phyloP scores from a whole-genome alignment of 495 filamentous ascomycete genomes.

The Paragyromitra xinjiangensis region DNA sequence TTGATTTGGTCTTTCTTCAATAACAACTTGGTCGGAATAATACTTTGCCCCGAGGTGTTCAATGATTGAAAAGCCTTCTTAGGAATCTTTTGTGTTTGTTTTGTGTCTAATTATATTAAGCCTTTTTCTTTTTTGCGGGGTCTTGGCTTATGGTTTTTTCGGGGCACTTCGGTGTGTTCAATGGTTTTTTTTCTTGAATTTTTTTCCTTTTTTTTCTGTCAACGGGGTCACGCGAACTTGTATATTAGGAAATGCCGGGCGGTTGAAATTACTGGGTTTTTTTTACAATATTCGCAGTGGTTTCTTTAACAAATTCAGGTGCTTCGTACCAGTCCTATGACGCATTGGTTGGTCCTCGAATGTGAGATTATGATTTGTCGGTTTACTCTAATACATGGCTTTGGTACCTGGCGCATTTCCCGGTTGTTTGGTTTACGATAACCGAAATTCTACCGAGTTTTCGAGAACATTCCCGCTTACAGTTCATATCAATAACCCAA shows the following conservation, averaged over 20 bases:
- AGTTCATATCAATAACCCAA: not conserved
- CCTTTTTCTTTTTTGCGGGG: conserved; percentile 55
- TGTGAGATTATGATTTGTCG: conserved; percentile 41
- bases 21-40: conserved; percentile 31
- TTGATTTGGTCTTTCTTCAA: conserved; percentile 49
- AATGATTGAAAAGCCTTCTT: conserved; percentile 49
- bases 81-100: conserved; percentile 52
- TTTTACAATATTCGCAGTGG: conserved; percentile 49
- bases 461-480: conserved; percentile 43
- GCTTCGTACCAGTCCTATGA: conserved; percentile 14
- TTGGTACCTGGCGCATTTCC: conserved; percentile 44
- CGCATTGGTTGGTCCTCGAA: conserved; percentile 18
- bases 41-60: conserved; percentile 28
- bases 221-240: conserved; percentile 64
- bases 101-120: conserved; percentile 57
- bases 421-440: conserved; percentile 46
- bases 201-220: conserved; percentile 59
- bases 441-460: conserved; percentile 40
- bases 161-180: conserved; percentile 56
- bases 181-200: conserved; percentile 54
- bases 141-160: conserved; percentile 57
- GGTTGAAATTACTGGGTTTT: conserved; percentile 56
- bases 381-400: conserved; percentile 37
- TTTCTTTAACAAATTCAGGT: conserved; percentile 46
- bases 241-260: conserved; percentile 63